Conservation (phyloP, 345 rosid genomes). For the Eucalyptus pumila region DNA sequence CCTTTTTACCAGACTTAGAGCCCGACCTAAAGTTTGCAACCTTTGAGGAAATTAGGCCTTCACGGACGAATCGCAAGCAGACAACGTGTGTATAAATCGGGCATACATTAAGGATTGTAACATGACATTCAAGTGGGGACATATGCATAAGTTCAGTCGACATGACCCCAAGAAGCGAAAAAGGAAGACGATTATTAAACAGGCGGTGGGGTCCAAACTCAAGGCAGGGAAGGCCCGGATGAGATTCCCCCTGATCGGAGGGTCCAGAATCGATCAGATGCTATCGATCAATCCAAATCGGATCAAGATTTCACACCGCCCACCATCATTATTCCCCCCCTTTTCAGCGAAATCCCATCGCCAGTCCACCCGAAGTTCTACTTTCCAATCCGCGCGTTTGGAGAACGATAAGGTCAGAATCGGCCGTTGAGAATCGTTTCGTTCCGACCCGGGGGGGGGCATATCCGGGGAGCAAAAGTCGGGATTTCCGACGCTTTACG, state of each 20-base stretch:
- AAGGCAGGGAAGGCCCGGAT: neutral
- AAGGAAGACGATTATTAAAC: neutral
- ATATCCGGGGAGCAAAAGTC: neutral
- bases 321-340: neutral
- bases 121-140: neutral
- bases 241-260: neutral
- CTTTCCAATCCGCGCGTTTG: neutral
- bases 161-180: neutral
- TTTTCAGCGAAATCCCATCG: neutral
- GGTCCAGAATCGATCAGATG: neutral
- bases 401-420: neutral
- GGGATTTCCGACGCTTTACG: neutral
- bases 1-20: neutral
- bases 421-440: neutral
- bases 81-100: neutral
- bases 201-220: neutral
- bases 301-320: neutral
- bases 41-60: neutral
- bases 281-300: neutral
- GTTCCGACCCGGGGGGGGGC: neutral
- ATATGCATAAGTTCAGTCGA: neutral
- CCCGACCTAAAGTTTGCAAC: neutral
- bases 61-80: neutral
- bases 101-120: neutral
- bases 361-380: neutral